These are phyloP conservation scores for Haplosporangium sp. DNA, from an alignment of 371 early-diverging fungal species.

Conservation along the genomic window DNA sequence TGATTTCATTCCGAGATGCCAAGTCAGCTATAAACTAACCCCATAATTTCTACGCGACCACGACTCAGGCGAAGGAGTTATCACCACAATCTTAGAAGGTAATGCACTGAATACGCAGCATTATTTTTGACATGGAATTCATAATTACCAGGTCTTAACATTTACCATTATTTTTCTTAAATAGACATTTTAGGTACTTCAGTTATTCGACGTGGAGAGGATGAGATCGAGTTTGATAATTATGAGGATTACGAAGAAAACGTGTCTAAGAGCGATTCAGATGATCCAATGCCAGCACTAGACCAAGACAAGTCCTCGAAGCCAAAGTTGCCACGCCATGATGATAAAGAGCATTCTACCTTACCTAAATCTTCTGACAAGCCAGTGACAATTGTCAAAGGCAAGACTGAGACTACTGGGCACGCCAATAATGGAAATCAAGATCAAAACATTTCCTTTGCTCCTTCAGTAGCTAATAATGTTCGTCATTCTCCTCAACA, in stretches of 20 bases:
- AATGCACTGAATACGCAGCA: not conserved
- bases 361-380: not conserved
- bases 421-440: not conserved
- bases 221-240: slow-evolving; percentile 24
- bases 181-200: slow-evolving; percentile 27
- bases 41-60: not conserved
- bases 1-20: not conserved
- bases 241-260: slow-evolving; percentile 21
- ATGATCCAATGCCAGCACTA: not conserved
- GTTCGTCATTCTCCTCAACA: not conserved
- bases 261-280: not conserved
- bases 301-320: not conserved
- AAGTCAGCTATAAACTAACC: not conserved
- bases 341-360: too few species aligned
- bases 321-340: not conserved
- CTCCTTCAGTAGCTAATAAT: not conserved
- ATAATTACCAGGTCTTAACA: too few species aligned
- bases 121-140: too few species aligned
- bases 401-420: not conserved
- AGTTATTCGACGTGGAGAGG: slow-evolving; percentile 17
- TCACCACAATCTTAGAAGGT: not conserved
- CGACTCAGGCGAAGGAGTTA: not conserved
- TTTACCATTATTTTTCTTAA: too few species aligned
- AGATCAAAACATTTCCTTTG: not conserved
- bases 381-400: not conserved